Conservation (phyloP, 352 stramenopile genomes). For the Globisporangium rhizosaccharum region DNA sequence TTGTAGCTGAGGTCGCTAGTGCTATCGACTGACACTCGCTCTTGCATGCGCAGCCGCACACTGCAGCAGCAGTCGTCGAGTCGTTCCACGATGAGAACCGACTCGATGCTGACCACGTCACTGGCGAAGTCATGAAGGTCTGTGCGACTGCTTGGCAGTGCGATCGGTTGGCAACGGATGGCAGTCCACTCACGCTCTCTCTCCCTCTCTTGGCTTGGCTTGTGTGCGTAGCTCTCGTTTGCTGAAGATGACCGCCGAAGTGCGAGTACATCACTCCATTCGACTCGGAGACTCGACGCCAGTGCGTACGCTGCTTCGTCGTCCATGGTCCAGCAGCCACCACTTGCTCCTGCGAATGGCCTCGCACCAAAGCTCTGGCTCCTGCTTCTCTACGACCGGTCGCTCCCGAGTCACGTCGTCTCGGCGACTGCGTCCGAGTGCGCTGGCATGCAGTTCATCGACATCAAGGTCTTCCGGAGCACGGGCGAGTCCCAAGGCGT, state of each 20-base stretch:
- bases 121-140: constrained; percentile 49
- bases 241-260: constrained; percentile 21
- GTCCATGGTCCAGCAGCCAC: neutral
- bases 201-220: neutral
- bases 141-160: neutral
- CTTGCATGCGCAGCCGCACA: constrained; percentile 24
- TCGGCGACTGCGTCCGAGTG: constrained; percentile 54
- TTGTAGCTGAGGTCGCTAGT: neutral
- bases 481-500: constrained; percentile 61
- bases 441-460: constrained; percentile 73
- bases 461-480: constrained; percentile 71
- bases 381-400: constrained; percentile 61
- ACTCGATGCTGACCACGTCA: constrained; percentile 21
- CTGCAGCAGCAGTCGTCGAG: constrained; percentile 45
- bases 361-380: constrained; percentile 41
- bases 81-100: constrained; percentile 34
- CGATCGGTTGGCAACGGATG: neutral
- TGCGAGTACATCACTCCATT: constrained; percentile 2
- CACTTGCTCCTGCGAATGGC: too few species aligned
- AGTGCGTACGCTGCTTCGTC: constrained; percentile 1
- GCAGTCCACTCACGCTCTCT: neutral
- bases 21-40: neutral
- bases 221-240: constrained; percentile 33
- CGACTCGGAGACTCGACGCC: constrained; percentile 3
- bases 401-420: constrained; percentile 53